These are phyloP conservation scores for Populus simonii DNA, from an alignment of 345 rosid genomes.

Conservation along the genomic window DNA sequence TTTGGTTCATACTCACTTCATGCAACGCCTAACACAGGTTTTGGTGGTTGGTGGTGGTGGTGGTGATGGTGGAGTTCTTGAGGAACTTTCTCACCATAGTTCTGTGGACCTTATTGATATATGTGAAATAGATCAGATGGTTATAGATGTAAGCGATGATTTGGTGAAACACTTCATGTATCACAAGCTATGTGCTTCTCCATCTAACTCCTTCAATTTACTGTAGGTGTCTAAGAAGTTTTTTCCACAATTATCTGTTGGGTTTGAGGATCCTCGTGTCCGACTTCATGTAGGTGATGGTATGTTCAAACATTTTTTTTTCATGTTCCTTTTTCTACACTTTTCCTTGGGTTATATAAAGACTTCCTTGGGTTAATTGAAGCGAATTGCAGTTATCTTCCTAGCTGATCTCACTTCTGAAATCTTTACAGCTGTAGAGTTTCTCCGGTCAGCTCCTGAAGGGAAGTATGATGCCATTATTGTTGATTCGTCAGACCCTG, in stretches of 20 bases:
- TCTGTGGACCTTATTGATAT: constrained; percentile 89
- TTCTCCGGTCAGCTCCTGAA: constrained; percentile 53
- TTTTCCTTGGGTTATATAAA: neutral
- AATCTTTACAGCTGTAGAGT: constrained; percentile 68
- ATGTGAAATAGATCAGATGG: constrained; percentile 96
- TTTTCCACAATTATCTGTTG: constrained; percentile 80
- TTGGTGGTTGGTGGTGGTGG: constrained; percentile 99
- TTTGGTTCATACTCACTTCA: constrained; percentile 3
- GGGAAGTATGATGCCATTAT: constrained; percentile 89
- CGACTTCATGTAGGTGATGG: constrained; percentile 85
- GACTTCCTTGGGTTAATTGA: neutral
- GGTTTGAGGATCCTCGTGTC: constrained; percentile 96
- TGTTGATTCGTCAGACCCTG: constrained; percentile 96
- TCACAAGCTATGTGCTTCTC: neutral
- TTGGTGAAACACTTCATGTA: neutral
- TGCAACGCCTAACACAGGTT: constrained; percentile 44
- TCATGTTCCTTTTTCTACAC: neutral
- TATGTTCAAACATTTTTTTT: constrained; percentile 27
- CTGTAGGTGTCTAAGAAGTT: constrained; percentile 71
- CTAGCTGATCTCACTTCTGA: constrained; percentile 24
- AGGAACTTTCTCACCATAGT: constrained; percentile 84
- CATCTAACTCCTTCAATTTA: neutral
- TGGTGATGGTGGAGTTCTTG: constrained; percentile 95
- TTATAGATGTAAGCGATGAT: constrained; percentile 72
- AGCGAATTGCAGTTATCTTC: constrained; percentile 6